Base-by-base conservation (phyloP, 371 early-diverging fungal genomes). In the Circinella umbellata region DNA sequence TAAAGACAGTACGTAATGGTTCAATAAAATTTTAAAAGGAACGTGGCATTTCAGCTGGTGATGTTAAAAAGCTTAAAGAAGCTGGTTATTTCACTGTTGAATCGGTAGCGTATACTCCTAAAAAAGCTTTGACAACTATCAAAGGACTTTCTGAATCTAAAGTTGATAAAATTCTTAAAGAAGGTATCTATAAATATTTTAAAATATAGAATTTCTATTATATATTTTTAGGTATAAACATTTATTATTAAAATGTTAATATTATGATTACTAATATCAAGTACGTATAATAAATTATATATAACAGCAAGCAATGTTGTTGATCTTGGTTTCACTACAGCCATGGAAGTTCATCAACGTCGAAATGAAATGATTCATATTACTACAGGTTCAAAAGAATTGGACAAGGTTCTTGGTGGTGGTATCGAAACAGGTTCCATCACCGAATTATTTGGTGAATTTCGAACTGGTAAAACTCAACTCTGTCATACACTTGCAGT, bases 361-460 rank as follows among this genome's bases (percentile, higher is more conserved):
- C 87, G 99, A 64, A 82, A 85, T n/a, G 93, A 97, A 64, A 85
- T 98, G 67, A 87, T 98, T 38, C 90, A 87, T 67, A 92, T 99
- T 39, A 94, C 95, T 0, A 99, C 99, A 0, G 99, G 99, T 1
- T 96, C 98, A 1, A 91, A 89, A 27, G 99, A 98, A 72, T 84
- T 99, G 27, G 98, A 99, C 83, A 95, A 95, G 75, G 84, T 98
- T 20, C 86, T 99, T 14, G 98, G 97, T 17, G 94, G 97, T 62
- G 99, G 99, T 18, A 83, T 99, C 64, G 99, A 99, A 79, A 98
- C 99, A 4, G 99, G 99, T 0, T 90, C 94, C 4, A 99, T 99
- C 66, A 99, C 99, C 20, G 99, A 99, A 77, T 84, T 99, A 3
- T 99, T 99, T 93, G 99, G 99, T 34, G 99, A 99, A 82, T 99